Percentiles rank a stretch among this genome's conserved stretches.
phyloP scores from a whole-genome alignment of 257 asterid genomes.

The Gentiana straminea region DNA sequence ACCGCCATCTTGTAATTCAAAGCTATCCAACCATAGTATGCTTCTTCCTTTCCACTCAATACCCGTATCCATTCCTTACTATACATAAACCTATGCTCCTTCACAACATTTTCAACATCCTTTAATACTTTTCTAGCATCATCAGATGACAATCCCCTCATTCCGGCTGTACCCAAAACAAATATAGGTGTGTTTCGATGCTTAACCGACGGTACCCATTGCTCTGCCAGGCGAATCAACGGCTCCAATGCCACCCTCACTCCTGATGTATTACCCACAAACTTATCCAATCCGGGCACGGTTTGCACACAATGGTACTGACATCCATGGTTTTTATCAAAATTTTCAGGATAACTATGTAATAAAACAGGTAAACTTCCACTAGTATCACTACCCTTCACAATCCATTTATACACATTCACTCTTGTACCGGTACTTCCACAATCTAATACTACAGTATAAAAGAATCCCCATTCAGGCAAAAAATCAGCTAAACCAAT shows the following conservation, averaged over 20 bases:
- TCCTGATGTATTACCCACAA: slow-evolving; percentile 38
- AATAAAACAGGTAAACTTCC: slow-evolving; percentile 46
- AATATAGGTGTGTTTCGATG: slow-evolving; percentile 43
- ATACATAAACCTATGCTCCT: slow-evolving; percentile 36
- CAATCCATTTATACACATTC: slow-evolving; percentile 55
- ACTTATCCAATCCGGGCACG: slow-evolving; percentile 67
- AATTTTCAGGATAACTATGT: slow-evolving; percentile 40
- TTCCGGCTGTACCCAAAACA: slow-evolving; percentile 74
- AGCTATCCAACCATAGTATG: slow-evolving; percentile 75
- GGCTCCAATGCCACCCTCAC: slow-evolving; percentile 53
- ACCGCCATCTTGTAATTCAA: slow-evolving; percentile 58
- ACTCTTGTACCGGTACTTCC: slow-evolving; percentile 87
- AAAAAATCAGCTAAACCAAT: slow-evolving; percentile 10
- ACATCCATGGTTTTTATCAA: slow-evolving; percentile 40
- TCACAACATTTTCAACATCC: slow-evolving; percentile 38
- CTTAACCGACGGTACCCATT: slow-evolving; percentile 44
- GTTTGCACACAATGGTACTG: slow-evolving; percentile 73
- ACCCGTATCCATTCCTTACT: slow-evolving; percentile 57
- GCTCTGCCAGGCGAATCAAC: slow-evolving; percentile 55
- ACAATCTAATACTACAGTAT: slow-evolving; percentile 74
- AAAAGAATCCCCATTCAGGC: slow-evolving; percentile 22
- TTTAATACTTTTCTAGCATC: slow-evolving; percentile 29
- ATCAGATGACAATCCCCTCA: slow-evolving; percentile 48
- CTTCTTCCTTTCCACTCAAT: slow-evolving; percentile 79
- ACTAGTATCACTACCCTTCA: slow-evolving; percentile 14